A percentile compares a stretch with the other conserved stretches of the same genome.
phyloP scores from a whole-genome alignment of 106 monocot genomes.

The Amphibolis antarctica region DNA sequence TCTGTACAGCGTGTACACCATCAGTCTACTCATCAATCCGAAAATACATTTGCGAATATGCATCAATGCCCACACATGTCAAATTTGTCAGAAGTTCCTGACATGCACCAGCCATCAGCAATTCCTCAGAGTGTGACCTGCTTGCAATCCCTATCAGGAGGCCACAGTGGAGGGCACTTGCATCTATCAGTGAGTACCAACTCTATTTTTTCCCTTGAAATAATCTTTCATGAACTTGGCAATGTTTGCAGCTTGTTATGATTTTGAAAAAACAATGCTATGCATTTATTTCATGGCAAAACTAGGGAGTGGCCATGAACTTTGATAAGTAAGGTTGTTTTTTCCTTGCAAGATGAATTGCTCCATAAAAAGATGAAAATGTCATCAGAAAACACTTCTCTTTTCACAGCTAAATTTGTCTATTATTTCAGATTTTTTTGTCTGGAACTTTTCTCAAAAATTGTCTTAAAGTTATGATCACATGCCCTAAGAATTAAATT shows the following conservation, averaged over 20 bases:
- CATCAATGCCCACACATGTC: slow-evolving; percentile 39
- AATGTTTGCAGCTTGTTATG: too few relatives aligned
- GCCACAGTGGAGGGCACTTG: slow-evolving; percentile 43
- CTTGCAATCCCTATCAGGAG: slow-evolving; percentile 43
- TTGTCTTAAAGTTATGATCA: too few relatives aligned
- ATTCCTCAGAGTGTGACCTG: slow-evolving; percentile 57
- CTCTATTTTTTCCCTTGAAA: background rate
- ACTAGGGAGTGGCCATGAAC: background rate
- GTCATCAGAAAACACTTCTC: too few relatives aligned
- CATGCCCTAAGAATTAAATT: too few relatives aligned
- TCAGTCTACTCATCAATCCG: slow-evolving; percentile 43
- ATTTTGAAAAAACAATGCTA: too few relatives aligned
- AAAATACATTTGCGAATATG: slow-evolving; percentile 37
- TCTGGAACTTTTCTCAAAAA: too few relatives aligned
- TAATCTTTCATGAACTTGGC: background rate
- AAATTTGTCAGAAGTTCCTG: slow-evolving; percentile 41
- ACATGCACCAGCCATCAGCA: slow-evolving; percentile 24
- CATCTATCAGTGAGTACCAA: slow-evolving; percentile 40
- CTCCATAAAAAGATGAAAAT: too few relatives aligned
- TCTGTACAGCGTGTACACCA: slow-evolving; percentile 44
- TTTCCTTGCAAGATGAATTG: background rate
- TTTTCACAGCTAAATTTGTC: too few relatives aligned
- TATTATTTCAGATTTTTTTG: too few relatives aligned
- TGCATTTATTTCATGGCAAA: too few relatives aligned
- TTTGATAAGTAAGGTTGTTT: background rate